Evolutionary conservation across 2,329 filamentous ascomycete genomes (phyloP).

Genomic region (Rhinocladiella similis): DNA sequence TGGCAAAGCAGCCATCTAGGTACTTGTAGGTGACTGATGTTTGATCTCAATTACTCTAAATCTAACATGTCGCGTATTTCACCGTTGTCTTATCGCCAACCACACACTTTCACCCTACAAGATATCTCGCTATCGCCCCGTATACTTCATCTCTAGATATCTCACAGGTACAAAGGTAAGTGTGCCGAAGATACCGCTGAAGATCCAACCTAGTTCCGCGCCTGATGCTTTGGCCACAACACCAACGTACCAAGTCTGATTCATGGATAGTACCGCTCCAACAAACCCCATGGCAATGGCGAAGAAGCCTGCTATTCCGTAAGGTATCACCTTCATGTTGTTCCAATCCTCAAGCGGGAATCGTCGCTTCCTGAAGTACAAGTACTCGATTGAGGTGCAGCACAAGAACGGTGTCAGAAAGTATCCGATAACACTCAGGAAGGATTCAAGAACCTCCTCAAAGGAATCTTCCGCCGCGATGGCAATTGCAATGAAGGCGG

Average conservation of each 20-base stretch:
- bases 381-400: slow-evolving; percentile 4
- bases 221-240: slow-evolving; percentile 4
- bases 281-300: slow-evolving; percentile 12
- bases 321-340: slow-evolving; percentile 9
- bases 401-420: background rate
- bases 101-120: too few species aligned
- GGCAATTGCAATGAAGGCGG: slow-evolving; percentile 6
- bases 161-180: slow-evolving; percentile 7
- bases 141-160: slow-evolving; percentile 9
- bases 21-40: too few species aligned
- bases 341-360: slow-evolving; percentile 14
- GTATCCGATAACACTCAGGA: slow-evolving; percentile 8
- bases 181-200: slow-evolving; percentile 6
- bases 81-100: too few species aligned
- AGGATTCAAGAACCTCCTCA: slow-evolving; percentile 7
- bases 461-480: slow-evolving; percentile 8
- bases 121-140: background rate
- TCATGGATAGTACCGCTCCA: slow-evolving; percentile 12
- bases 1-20: too few species aligned
- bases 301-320: slow-evolving; percentile 9
- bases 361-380: slow-evolving; percentile 1
- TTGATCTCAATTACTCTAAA: too few species aligned
- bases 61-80: too few species aligned
- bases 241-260: slow-evolving; percentile 15
- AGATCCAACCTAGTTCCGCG: slow-evolving; percentile 14